Evolutionary conservation across 805 yeast species (phyloP).

Genomic region (Isabelozyma gotoi): DNA sequence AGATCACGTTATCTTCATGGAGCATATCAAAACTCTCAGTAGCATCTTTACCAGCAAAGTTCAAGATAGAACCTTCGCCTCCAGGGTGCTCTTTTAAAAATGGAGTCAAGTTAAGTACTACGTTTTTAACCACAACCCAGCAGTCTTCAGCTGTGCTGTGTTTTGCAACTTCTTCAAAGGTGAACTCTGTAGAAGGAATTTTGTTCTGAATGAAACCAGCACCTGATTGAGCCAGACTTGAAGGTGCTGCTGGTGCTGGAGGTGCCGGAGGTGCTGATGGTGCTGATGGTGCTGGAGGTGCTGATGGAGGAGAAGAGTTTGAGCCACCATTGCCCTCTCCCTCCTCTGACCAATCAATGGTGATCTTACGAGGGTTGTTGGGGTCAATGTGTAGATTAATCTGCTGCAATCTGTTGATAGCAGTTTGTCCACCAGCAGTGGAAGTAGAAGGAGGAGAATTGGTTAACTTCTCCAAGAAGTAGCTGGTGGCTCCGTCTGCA

Average conservation of each 20-base stretch:
- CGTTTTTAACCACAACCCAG: slow-evolving; percentile 55
- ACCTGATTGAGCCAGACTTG: background rate
- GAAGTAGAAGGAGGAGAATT: slow-evolving; percentile 6
- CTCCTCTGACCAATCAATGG: slow-evolving; percentile 31
- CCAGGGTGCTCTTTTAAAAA: slow-evolving; percentile 57
- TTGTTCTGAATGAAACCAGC: slow-evolving; percentile 19
- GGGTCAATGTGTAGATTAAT: slow-evolving; percentile 48
- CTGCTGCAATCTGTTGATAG: slow-evolving; percentile 38
- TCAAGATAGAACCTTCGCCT: slow-evolving; percentile 53
- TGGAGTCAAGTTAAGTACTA: slow-evolving; percentile 47
- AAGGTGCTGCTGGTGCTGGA: slow-evolving; percentile 2
- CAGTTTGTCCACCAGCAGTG: slow-evolving; percentile 12
- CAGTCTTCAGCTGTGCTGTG: slow-evolving; percentile 49
- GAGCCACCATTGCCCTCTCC: background rate
- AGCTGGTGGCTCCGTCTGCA: slow-evolving; percentile 40
- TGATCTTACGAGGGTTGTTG: slow-evolving; percentile 25
- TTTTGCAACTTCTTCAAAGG: slow-evolving; percentile 45
- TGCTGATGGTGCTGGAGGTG: slow-evolving; percentile 2
- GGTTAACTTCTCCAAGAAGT: slow-evolving; percentile 28
- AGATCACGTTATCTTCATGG: slow-evolving; percentile 56
- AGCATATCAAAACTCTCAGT: slow-evolving; percentile 52
- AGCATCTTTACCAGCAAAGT: slow-evolving; percentile 49
- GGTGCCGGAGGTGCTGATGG: slow-evolving; percentile 4
- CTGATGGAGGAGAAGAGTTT: background rate
- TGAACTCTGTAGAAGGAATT: slow-evolving; percentile 50